Evolutionary conservation across 805 yeast species (phyloP).

Genomic region (Ogataea trehaloabstinens): DNA sequence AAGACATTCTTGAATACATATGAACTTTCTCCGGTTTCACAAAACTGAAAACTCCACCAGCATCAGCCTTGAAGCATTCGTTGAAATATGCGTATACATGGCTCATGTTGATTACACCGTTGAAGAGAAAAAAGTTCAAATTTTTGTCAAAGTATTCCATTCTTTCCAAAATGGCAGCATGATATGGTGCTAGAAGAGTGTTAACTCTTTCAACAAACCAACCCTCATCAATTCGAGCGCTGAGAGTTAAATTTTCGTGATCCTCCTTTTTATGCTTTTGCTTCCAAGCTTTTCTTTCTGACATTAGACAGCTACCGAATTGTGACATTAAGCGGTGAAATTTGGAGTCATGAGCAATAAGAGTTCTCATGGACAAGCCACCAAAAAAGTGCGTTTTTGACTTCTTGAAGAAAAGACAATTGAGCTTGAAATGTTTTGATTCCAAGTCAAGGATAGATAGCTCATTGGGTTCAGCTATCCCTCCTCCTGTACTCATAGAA

Average conservation of each 20-base stretch:
- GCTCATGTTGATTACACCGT: conserved; percentile 13
- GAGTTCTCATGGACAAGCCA: conserved; percentile 11
- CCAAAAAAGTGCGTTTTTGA: conserved; percentile 15
- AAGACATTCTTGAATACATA: conserved; percentile 16
- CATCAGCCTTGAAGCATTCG: conserved; percentile 9
- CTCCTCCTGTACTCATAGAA: neutral
- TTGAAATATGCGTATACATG: conserved; percentile 8
- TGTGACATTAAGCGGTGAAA: conserved; percentile 1
- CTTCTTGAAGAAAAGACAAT: conserved; percentile 11
- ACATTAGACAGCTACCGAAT: conserved; percentile 1
- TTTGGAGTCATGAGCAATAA: conserved; percentile 5
- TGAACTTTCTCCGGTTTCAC: conserved; percentile 8
- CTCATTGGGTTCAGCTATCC: neutral
- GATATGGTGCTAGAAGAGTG: conserved; percentile 9
- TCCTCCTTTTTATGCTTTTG: conserved; percentile 1
- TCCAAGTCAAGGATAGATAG: conserved; percentile 6
- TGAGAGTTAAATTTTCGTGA: neutral
- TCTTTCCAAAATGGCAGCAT: conserved; percentile 22
- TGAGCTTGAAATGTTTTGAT: conserved; percentile 8
- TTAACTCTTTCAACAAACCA: conserved; percentile 8
- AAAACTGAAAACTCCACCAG: conserved; percentile 5
- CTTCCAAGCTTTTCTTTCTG: conserved; percentile 19
- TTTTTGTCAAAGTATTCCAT: conserved; percentile 15
- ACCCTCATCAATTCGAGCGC: conserved; percentile 3
- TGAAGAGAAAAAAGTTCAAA: conserved; percentile 13